These are phyloP conservation scores for Vigna angularis DNA, from an alignment of 306 rosid species.

Conservation along the genomic window DNA sequence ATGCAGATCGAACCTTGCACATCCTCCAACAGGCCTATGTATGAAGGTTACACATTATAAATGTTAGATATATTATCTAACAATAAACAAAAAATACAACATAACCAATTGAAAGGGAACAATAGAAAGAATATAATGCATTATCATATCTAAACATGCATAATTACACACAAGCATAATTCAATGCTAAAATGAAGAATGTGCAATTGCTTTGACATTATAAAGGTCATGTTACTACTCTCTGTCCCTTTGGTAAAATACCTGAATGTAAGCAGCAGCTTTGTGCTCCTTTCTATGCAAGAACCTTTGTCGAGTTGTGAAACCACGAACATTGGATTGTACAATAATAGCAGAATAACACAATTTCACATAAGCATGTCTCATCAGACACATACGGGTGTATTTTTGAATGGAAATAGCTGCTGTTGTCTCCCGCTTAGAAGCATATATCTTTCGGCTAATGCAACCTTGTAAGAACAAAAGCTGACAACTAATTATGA, in stretches of 20 bases:
- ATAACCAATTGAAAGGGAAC: conserved; percentile 31
- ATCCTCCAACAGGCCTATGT: conserved; percentile 81
- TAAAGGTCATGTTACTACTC: conserved; percentile 17
- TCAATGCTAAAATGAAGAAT: conserved; percentile 4
- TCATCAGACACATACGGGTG: conserved; percentile 60
- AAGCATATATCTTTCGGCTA: conserved; percentile 58
- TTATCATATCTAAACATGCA: conserved; percentile 9
- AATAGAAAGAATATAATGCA: neutral
- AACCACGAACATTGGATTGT: conserved; percentile 74
- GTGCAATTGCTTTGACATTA: conserved; percentile 13
- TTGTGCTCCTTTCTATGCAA: conserved; percentile 64
- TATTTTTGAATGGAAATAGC: conserved; percentile 64
- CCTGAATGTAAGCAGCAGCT: conserved; percentile 85
- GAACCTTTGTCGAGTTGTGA: conserved; percentile 64
- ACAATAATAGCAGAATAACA: conserved; percentile 57
- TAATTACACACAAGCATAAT: neutral
- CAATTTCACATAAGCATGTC: conserved; percentile 55
- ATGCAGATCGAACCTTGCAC: conserved; percentile 67
- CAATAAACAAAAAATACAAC: neutral
- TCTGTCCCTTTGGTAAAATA: conserved; percentile 30
- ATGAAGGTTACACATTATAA: conserved; percentile 20
- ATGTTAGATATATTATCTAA: too few species aligned
- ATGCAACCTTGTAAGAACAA: conserved; percentile 61
- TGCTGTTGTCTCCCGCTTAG: conserved; percentile 68
- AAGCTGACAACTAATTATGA: conserved; percentile 17